Base-by-base conservation (phyloP, 140 eudicot genomes). In the Flaveria floridana region DNA sequence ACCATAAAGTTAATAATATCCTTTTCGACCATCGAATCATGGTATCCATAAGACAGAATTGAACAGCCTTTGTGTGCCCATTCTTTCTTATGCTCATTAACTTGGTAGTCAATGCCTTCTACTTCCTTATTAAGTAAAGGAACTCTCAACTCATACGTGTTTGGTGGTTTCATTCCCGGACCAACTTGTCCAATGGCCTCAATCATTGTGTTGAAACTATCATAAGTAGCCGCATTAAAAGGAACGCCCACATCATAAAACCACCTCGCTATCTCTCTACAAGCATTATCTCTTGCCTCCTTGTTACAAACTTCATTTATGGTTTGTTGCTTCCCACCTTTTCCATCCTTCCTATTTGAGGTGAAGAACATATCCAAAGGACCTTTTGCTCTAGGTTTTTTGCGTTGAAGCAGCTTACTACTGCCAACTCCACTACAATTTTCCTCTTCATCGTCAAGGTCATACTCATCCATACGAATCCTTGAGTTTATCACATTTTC, bases 51-150 rank as follows among this genome's bases (percentile, higher is more conserved):
- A 3, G 61, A 83, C 6, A 79, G 3, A 34, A 79, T 55, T 0
- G 84, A 74, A 30, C 86, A 83, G 12, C 81, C 78, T 37, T 25
- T 64, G 23, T 75, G 19, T 0, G 50, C 70, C 86, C 81, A 79
- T 58, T 83, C 81, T 61, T 69, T 53, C 58, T 74, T 28, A 26
- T 83, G 52, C 7, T 75, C 73, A 0, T 6, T 11, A 21, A 83
- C 55, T 9, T 19, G 23, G 14, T 46, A 23, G 7, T 78, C 52
- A 63, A 62, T 26, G 8, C 10, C 30, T 19, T 63, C 58, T 12
- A 70, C 75, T 56, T 76, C 67, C 28, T 53, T 26, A 2, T 28
- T 47, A 18, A 75, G 72, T 39, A 75, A 18, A 34, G 71, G 71
- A 18, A 58, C 71, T 47, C 41, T 46, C 3, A 78, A 25, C 63